Evolutionary conservation across 768 basidiomycete genomes (phyloP), one percentile per base, ranked within the genome.

Genomic region (Daedalea quercina): DNA sequence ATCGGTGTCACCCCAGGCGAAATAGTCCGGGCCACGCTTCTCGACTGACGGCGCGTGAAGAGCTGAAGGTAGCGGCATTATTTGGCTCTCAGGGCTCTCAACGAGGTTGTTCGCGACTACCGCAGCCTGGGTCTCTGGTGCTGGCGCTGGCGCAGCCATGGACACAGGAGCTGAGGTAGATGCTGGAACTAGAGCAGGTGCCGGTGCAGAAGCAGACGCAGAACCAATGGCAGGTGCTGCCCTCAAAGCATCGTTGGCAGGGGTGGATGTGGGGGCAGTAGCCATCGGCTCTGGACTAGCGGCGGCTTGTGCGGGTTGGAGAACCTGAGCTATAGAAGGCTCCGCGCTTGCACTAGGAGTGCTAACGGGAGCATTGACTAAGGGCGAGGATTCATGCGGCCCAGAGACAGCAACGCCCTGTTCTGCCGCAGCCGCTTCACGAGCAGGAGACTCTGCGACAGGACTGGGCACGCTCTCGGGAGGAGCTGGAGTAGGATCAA

Each of bases 371-470:
- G 54, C 2, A 17, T 40, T n/a, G 1, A 60, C 52, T 6, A 62
- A 4, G 60, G 67, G 1, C 64, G 69, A 3, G 63, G 65, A 17
- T 58, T 62, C 12, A 55, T 31, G 37, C 54, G 55, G 26, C 28
- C 53, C 35, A 24, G 59, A 41, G 12, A 51, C 54, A 28, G 58
- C 48, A 37, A 53, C 25, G 33, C 58, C 47, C 12, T 53, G 54
- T 12, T 58, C 60, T 11, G 70, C 55, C 2, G 70, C 75, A 13
- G 73, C 78, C 9, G 72, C 76, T 59, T 84, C 82, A 23, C 82
- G 75, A 8, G 74, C 75, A 25, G 85, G 84, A 2, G 83, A 86
- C 63, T 89, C 87, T 1, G 79, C 73, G 53, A 89, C 86, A 2
- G 87, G 84, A 55, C 81, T 84, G 11, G 84, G 82, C 12, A 70